Conservation (phyloP, 2,329 filamentous ascomycete species). For the Alternaria triticimaculans region DNA sequence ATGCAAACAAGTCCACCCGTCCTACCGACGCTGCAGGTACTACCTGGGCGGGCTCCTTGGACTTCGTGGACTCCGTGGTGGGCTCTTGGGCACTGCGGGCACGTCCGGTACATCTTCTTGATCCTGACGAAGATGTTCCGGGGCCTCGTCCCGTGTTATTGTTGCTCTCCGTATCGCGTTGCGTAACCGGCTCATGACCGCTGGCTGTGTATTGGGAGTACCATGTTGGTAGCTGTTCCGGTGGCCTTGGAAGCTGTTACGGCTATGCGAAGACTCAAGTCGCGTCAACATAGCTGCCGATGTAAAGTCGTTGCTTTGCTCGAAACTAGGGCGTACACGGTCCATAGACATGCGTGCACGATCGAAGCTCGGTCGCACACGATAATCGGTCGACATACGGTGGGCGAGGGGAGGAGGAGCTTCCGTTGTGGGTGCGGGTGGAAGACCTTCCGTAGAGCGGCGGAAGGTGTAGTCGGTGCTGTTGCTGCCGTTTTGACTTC, state of each 20-base stretch:
- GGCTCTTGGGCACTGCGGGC: slow-evolving; percentile 24
- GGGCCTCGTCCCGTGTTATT: slow-evolving; percentile 41
- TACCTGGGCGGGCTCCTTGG: slow-evolving; percentile 20
- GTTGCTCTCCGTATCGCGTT: slow-evolving; percentile 42
- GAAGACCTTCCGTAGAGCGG: slow-evolving; percentile 43
- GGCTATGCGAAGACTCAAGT: slow-evolving; percentile 70
- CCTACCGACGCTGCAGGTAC: background rate
- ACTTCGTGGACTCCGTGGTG: slow-evolving; percentile 30
- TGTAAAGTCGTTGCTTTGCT: slow-evolving; percentile 88
- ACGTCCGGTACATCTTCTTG: slow-evolving; percentile 25
- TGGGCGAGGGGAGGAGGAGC: slow-evolving; percentile 31
- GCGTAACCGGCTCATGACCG: slow-evolving; percentile 37
- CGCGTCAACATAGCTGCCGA: slow-evolving; percentile 83
- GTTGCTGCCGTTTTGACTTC: slow-evolving; percentile 90
- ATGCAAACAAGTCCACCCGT: slow-evolving; percentile 9
- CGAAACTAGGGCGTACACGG: slow-evolving; percentile 80
- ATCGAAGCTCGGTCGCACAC: slow-evolving; percentile 82
- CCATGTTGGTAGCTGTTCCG: slow-evolving; percentile 35
- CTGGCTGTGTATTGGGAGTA: slow-evolving; percentile 18
- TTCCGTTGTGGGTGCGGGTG: slow-evolving; percentile 38
- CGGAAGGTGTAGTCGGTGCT: slow-evolving; percentile 83
- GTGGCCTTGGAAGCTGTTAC: slow-evolving; percentile 32
- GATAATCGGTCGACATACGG: slow-evolving; percentile 41
- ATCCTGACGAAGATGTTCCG: slow-evolving; percentile 25
- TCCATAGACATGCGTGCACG: slow-evolving; percentile 88